These are phyloP conservation scores for Naematelia encephala DNA, from an alignment of 768 basidiomycete species.

Conservation along the genomic window DNA sequence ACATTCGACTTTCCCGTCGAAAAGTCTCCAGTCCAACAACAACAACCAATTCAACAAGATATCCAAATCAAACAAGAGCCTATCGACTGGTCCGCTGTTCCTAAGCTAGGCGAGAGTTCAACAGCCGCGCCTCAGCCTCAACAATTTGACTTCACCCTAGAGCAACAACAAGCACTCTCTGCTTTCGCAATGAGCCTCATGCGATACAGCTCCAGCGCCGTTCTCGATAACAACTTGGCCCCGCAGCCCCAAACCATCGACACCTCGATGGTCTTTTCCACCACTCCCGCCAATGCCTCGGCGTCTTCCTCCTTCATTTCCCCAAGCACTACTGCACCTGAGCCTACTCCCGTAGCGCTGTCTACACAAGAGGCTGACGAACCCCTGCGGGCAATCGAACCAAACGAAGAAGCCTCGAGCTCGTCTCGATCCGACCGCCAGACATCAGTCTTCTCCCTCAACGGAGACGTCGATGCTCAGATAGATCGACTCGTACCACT, in stretches of 20 bases:
- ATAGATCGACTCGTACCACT: conserved; percentile 38
- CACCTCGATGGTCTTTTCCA: conserved; percentile 26
- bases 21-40: conserved; percentile 6
- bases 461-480: conserved; percentile 12
- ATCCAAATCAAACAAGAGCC: conserved; percentile 38
- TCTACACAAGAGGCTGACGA: conserved; percentile 1
- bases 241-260: conserved; percentile 16
- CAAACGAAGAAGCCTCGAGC: neutral
- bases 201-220: conserved; percentile 3
- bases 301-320: conserved; percentile 2
- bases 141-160: conserved; percentile 24
- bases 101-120: neutral
- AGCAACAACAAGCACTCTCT: conserved; percentile 38
- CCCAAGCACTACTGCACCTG: neutral
- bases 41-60: conserved; percentile 3
- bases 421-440: conserved; percentile 1
- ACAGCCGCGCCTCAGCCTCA: neutral
- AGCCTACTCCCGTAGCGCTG: neutral
- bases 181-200: conserved; percentile 10
- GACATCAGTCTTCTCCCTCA: neutral
- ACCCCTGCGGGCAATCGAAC: neutral
- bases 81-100: conserved; percentile 24
- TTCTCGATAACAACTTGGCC: neutral
- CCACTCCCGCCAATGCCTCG: conserved; percentile 3
- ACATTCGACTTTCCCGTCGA: conserved; percentile 19